Evolutionary conservation across 2,329 filamentous ascomycete species (phyloP), one percentile per base, ranked within the genome.

Genomic region (Corinectria fuckeliana): DNA sequence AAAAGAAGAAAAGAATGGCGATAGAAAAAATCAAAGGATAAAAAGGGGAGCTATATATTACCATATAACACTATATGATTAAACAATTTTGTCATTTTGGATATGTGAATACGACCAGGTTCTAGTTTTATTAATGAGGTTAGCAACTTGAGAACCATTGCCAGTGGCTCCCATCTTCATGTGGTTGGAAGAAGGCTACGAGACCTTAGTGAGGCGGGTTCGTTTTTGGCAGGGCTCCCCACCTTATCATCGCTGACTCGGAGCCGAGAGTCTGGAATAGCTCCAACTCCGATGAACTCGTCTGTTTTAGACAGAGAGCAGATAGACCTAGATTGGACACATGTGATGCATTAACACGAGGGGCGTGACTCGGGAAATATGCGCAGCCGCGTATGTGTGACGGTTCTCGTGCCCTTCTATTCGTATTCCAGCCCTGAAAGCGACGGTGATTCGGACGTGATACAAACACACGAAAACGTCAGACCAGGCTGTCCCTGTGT

Each of bases 131-230:
- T 32, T 14, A n/a, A 11, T 32, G 11, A 36, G 13, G 42, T 45
- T 45, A 26, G n/a, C 25, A 4, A 13, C 9, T 30, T 28, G 25
- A 3, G 25, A 55, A 41, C 56, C 56, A 60, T 55, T 60, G 42
- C 34, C 44, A 56, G 52, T 52, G 30, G 13, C 50, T 58, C 58
- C 54, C 42, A 50, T 48, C 36, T 52, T 51, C 47, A 30, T 63
- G n/a, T n/a, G n/a, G n/a, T n/a, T n/a, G 61, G 58, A 32, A 16
- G 55, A 50, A 32, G 42, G 45, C 44, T 9, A 32, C 30, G 21
- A 32, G 26, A 30, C 10, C 30, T 30, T 16, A 39, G 50, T 56
- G 36, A 25, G 49, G 42, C 55, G 16, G 30, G 20, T 50, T 44
- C 26, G 32, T 30, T 23, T 34, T 23, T 56, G 28, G 34, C 36